A percentile compares a stretch with the other conserved stretches of the same genome.
These are phyloP conservation scores for Globisporangium ultimum DNA, from an alignment of 352 stramenopile species.

Conservation along the genomic window DNA sequence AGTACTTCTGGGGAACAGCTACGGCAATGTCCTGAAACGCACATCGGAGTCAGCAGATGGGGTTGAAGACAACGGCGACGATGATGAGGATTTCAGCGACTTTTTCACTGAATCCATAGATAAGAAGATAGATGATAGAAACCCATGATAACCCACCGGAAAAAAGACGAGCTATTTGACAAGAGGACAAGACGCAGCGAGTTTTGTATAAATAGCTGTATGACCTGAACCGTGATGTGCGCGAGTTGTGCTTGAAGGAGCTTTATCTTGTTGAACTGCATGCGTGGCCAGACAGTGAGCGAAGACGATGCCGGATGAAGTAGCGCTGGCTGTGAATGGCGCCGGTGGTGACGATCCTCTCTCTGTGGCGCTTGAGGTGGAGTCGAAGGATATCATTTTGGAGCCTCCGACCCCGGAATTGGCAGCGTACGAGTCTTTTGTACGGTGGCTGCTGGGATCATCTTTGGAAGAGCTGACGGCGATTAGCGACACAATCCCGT, in stretches of 20 bases:
- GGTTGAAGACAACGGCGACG: conserved; percentile 17
- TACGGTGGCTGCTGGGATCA: conserved; percentile 52
- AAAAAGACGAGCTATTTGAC: conserved; percentile 1
- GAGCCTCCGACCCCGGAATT: conserved; percentile 35
- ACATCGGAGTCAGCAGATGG: conserved; percentile 1
- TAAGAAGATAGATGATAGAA: conserved; percentile 27
- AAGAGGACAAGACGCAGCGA: background rate
- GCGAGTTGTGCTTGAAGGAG: background rate
- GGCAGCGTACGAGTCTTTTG: conserved; percentile 45
- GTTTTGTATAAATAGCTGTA: conserved; percentile 10
- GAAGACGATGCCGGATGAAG: background rate
- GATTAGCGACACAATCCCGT: conserved; percentile 25
- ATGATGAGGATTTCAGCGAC: conserved; percentile 18
- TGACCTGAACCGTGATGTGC: background rate
- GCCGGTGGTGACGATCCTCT: background rate
- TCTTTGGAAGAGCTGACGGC: conserved; percentile 39
- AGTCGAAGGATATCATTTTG: conserved; percentile 15
- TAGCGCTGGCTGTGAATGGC: background rate
- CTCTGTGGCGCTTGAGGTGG: conserved; percentile 2
- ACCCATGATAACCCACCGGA: conserved; percentile 8
- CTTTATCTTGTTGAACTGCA: conserved; percentile 3
- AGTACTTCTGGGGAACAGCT: conserved; percentile 35
- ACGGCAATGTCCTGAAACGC: conserved; percentile 24
- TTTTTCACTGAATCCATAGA: conserved; percentile 21
- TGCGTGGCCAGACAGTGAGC: background rate